Base-by-base conservation (phyloP, 2,329 filamentous ascomycete genomes). In the Cladophialophora bantiana region DNA sequence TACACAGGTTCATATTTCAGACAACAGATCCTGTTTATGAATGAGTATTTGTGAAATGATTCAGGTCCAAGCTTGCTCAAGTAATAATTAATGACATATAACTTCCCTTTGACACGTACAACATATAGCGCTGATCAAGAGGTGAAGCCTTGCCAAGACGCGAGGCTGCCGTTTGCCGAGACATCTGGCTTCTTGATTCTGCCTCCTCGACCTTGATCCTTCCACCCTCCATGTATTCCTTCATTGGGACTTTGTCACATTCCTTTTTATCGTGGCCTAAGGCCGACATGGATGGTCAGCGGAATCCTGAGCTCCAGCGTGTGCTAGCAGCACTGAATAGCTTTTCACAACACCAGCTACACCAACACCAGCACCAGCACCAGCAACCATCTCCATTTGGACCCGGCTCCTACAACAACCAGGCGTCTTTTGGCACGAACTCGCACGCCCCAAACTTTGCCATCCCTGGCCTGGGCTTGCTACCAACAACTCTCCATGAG, bases 231-330 rank as follows among this genome's bases (percentile, higher is more conserved):
- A 3, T 3, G 26, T 26, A 50, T 50, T 20, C 20, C 9, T 7
- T 31, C 9, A 31, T 31, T 13, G 10, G 26, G 45, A 50, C 45
- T 20, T 13, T 18, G 1, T 7, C 12, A 13, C 12, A 6, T 58
- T 38, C 18, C 40, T 2, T 7, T 34, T 59, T 12, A 26, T 34
- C 3, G 13, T 20, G 31, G 6, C 3, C 34, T 20, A 32, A 12
- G 31, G 9, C 15, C 18, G 31, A 61, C 7, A 71, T 71, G 70
- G 68, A 59, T 26, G 68, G 60, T 32, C 42, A 58, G 12, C 64
- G 64, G 26, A 71, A 72, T 59, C 68, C 69, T 7, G 71, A 72
- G n/a, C 56, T 72, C 5, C 69, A 72, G 42, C 69, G 69, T 3
- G 61, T 72, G 2, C 63, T 72, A 9, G 71, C 67, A 20, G 64